Evolutionary conservation across 495 filamentous ascomycete species (phyloP), one percentile per base, ranked within the genome.

Genomic region (Penicillium paradoxum): DNA sequence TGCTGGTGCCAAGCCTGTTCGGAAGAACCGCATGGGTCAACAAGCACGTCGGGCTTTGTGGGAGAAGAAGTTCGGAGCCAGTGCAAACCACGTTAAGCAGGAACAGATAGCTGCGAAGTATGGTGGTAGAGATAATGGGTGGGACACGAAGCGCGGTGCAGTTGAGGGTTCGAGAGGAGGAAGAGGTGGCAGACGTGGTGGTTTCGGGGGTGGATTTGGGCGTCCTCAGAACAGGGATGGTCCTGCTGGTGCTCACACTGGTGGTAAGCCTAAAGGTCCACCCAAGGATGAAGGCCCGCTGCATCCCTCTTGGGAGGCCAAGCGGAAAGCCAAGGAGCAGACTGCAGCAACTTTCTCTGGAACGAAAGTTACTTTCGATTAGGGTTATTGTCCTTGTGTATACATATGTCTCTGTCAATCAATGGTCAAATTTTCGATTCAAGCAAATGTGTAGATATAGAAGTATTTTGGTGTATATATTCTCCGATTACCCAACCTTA

Each of bases 281-380:
- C 61, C 71, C 0, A 73, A 72, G 60, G 81, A 78, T 59, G 73
- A 79, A 58, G 88, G 86, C 64, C 75, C 84, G 6, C 65, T 97
- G 59, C 93, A 98, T 81, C 93, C 93, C 9, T 91, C 86, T 47
- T 98, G 93, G 93, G 86, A 89, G 69, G 93, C 93, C 6, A 88
- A 85, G 38, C 87, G 83, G 75, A 85, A 85, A 72, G 86, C 83
- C 14, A 97, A 97, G 70, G 89, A 91, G 70, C 64, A 76, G 64
- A 63, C 76, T 59, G 64, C 80, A 19, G 81, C 82, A 33, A 73
- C 79, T 8, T 96, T 93, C 58, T 68, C 86, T 65, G 95, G 93
- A 38, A 93, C 86, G 79, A 97, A 96, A 77, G 83, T 96, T 45
- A 80, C 81, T 0, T 98, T 98, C 74, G 90, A 96, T 70, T 97